A percentile compares a stretch with the other conserved stretches of the same genome.
Evolutionary conservation across 495 filamentous ascomycete species (phyloP).

Genomic region (Umbilicaria muhlenbergii): DNA sequence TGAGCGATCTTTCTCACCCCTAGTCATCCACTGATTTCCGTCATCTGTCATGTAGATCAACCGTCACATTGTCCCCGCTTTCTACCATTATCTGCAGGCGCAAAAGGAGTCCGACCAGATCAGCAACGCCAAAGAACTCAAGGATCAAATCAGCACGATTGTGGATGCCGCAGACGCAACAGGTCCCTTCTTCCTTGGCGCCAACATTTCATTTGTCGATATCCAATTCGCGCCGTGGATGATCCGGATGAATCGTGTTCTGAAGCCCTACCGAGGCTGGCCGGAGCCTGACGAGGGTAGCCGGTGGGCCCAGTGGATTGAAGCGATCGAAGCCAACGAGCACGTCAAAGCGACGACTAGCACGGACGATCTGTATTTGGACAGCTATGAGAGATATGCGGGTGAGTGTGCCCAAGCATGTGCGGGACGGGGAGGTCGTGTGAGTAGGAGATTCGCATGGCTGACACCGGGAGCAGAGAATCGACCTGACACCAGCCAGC

Average conservation of each 20-base stretch:
- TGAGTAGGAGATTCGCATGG: constrained; percentile 3
- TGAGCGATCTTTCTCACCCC: not conserved
- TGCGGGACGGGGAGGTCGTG: constrained; percentile 5
- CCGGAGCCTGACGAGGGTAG: constrained; percentile 51
- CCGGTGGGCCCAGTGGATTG: constrained; percentile 62
- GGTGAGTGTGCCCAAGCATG: constrained; percentile 24
- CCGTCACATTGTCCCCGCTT: constrained; percentile 62
- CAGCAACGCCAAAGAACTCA: constrained; percentile 46
- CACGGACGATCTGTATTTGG: constrained; percentile 53
- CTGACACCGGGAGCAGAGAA: constrained; percentile 28
- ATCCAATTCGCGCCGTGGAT: constrained; percentile 83
- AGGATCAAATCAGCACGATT: constrained; percentile 52
- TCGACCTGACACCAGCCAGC: constrained; percentile 41
- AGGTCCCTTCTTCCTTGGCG: constrained; percentile 75
- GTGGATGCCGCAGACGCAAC: constrained; percentile 50
- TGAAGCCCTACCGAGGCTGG: constrained; percentile 72
- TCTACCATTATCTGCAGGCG: constrained; percentile 64
- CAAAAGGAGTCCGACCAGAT: constrained; percentile 50
- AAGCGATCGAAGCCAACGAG: constrained; percentile 64
- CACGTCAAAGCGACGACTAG: constrained; percentile 68
- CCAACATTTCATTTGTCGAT: constrained; percentile 61
- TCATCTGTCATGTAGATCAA: constrained; percentile 48
- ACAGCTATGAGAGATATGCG: constrained; percentile 54
- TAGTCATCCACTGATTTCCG: not conserved
- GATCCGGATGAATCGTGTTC: constrained; percentile 54